Percentiles rank a stretch among this genome's conserved stretches.
These are phyloP conservation scores for Neurospora sp. DNA, from an alignment of 495 filamentous ascomycete species.

Conservation along the genomic window DNA sequence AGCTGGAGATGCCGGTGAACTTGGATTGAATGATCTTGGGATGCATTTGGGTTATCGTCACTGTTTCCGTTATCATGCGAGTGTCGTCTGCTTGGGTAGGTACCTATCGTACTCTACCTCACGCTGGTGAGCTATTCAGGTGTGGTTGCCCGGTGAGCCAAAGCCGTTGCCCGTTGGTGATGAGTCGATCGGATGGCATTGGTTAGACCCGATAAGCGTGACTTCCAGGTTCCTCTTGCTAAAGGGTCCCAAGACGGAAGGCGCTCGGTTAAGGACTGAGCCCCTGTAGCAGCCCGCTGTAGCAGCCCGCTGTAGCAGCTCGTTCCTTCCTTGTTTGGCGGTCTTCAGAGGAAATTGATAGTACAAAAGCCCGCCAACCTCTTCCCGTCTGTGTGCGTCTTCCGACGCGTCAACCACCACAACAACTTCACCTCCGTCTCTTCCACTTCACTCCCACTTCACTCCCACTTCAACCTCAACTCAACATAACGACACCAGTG, in stretches of 20 bases:
- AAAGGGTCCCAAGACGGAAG: too few relatives aligned
- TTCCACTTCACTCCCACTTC: not conserved
- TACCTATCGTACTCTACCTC: not conserved
- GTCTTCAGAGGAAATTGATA: not conserved
- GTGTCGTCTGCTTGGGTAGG: not conserved
- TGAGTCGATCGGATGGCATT: not conserved
- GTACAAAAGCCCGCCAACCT: not conserved
- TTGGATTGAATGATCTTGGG: not conserved
- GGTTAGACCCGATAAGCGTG: not conserved
- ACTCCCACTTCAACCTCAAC: not conserved
- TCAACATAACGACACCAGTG: not conserved
- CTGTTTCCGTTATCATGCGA: not conserved
- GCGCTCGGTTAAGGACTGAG: not conserved
- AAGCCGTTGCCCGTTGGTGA: not conserved
- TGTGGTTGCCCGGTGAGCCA: not conserved
- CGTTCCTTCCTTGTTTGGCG: not conserved
- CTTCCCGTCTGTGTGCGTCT: not conserved
- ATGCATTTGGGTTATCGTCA: not conserved
- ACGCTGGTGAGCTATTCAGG: not conserved
- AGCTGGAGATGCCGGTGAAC: not conserved
- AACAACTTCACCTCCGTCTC: not conserved
- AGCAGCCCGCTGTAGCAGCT: not conserved
- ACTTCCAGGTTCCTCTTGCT: too few relatives aligned
- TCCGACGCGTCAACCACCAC: not conserved
- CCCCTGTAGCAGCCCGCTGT: not conserved